Base-by-base conservation (phyloP, 768 basidiomycete species). In the Termitomyces titanicus region DNA sequence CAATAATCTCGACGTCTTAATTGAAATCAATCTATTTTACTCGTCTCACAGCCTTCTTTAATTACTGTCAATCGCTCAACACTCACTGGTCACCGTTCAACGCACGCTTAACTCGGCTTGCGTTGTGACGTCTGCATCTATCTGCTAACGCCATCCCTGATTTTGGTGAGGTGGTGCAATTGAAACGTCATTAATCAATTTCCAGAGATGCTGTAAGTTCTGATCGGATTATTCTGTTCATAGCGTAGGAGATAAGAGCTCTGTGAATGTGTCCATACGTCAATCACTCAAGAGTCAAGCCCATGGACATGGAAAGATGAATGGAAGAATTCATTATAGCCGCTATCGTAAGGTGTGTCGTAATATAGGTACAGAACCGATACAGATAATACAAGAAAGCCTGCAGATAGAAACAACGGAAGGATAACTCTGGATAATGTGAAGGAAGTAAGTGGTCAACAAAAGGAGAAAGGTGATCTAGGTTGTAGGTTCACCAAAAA, bases 1-100 rank as follows among this genome's bases (percentile, higher is more conserved):
- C 25, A 54, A 51, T 51, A 57, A 49, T 42, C 44, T 55, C 12
- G 47, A 37, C 17, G 35, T 56, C 35, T 57, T 64, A 63, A 66
- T 68, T 51, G n/a, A 49, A 54, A 57, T 51, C 42, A 20, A 50
- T 50, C 18, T 25, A 15, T 31, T 50, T 25, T 51, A 20, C 43
- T 44, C 42, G 37, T 55, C 24, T 35, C 35, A 15, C n/a, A 27
- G n/a, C n/a, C 34, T 25, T 48, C 10, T 25, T 47, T 18, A 22
- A 22, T 34, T 3, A 17, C 15, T 27, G 11, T 18, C 47, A 18
- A 48, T 5, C 22, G 6, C 22, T 25, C 42, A 43, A 24, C n/a
- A 17, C 24, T 10, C 35, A 37, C 35, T 17, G 24, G 12, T 15
- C 11, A 29, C 9, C 29, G 29, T 29, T 9, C 3, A 29, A 29